These are phyloP conservation scores for Ceratocystis huliohia DNA, from an alignment of 2,329 filamentous ascomycete genomes.

Conservation along the genomic window DNA sequence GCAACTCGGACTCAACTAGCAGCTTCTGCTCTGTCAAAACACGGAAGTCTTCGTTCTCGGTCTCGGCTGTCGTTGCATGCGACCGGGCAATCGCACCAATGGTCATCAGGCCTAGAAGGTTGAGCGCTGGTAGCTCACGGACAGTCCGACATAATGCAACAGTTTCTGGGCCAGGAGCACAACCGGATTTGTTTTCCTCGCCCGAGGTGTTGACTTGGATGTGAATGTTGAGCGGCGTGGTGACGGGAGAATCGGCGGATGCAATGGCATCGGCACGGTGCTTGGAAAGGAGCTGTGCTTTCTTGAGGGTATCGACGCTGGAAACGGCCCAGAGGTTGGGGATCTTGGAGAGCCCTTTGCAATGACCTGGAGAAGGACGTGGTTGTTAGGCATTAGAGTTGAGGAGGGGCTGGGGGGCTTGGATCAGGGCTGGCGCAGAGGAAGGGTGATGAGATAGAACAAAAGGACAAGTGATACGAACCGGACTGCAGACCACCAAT, in stretches of 20 bases:
- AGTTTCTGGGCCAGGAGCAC: slow-evolving; percentile 51
- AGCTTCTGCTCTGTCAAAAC: slow-evolving; percentile 57
- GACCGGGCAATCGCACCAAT: slow-evolving; percentile 89
- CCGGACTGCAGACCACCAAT: slow-evolving; percentile 82
- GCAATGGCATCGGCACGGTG: slow-evolving; percentile 50
- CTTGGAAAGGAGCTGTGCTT: slow-evolving; percentile 69
- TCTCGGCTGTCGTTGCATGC: slow-evolving; percentile 56
- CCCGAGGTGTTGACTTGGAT: slow-evolving; percentile 94
- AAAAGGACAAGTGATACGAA: slow-evolving; percentile 24
- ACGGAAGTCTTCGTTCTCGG: slow-evolving; percentile 85
- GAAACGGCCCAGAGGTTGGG: slow-evolving; percentile 86
- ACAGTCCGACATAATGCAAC: slow-evolving; percentile 58
- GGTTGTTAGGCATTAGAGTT: slow-evolving; percentile 11
- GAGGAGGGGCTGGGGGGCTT: not conserved
- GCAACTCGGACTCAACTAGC: slow-evolving; percentile 44
- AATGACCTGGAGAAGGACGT: slow-evolving; percentile 53
- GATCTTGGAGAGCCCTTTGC: slow-evolving; percentile 72
- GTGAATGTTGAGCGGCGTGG: slow-evolving; percentile 51
- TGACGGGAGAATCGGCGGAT: slow-evolving; percentile 29
- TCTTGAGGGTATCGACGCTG: slow-evolving; percentile 77
- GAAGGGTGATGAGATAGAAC: not conserved
- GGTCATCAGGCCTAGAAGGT: slow-evolving; percentile 81
- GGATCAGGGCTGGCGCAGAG: slow-evolving; percentile 9
- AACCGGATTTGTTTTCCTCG: slow-evolving; percentile 74
- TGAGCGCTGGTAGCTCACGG: slow-evolving; percentile 57